Base-by-base conservation (phyloP, 2,329 filamentous ascomycete genomes). In the Knoxdaviesia proteae region DNA sequence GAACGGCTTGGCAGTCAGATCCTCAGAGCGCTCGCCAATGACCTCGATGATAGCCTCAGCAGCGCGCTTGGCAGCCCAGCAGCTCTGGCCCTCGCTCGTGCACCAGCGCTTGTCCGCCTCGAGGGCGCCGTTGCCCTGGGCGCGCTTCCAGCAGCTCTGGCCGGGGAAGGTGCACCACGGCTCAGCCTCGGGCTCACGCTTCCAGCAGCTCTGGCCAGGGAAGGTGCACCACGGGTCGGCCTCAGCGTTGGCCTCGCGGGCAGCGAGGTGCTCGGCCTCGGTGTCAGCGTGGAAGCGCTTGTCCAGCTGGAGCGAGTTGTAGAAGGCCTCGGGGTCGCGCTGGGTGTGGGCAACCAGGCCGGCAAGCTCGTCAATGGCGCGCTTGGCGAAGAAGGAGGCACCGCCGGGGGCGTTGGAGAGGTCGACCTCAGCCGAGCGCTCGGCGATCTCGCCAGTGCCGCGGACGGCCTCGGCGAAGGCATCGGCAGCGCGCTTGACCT, bases 131-230 rank as follows among this genome's bases (percentile, higher is more conserved):
- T 53, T 53, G 2, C 3, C 20, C 2, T 20, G 20, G 20, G 20
- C 20, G 49, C 54, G 57, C 52, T 56, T 60, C 59, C 56, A 59
- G 59, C 59, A 61, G 6, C 53, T 46, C 48, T 56, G 49, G 11
- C 58, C 58, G 31, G 46, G 47, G 40, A 49, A 46, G 31, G 46
- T 46, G 48, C 56, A 58, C 52, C 54, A 55, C 3, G 38, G 47
- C 42, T 40, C 42, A 41, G 46, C 36, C 43, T 42, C 34, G 30
- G 39, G 6, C 10, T 42, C 20, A 3, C 20, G 20, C 47, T 62
- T 61, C 53, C 54, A 59, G 59, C 66, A 69, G 30, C 56, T 48
- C 49, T 61, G 53, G 45, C 65, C 64, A 31, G 44, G 44, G 31
- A 52, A 50, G 47, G 51, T 47, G 51, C 62, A 65, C 45, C 53